Evolutionary conservation across 2,329 filamentous ascomycete species (phyloP).

Genomic region (Calonectria leucothoes): DNA sequence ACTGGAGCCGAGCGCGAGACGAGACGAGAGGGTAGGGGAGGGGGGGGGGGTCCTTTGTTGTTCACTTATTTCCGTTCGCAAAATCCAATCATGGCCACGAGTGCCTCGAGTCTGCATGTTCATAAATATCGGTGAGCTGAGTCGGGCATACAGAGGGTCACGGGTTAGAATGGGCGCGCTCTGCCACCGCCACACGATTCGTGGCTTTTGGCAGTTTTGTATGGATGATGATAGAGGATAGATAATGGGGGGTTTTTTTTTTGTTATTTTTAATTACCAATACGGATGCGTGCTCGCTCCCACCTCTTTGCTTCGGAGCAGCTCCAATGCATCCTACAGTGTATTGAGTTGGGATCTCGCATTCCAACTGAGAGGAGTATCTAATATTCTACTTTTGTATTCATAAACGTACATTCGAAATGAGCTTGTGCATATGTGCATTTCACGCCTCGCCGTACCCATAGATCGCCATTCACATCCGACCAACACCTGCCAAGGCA

Average conservation of each 20-base stretch:
- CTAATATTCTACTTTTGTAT: constrained; percentile 1
- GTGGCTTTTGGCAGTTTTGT: not conserved
- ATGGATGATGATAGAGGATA: not conserved
- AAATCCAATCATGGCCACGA: not conserved
- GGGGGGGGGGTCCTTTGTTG: not conserved
- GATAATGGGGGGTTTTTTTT: not conserved
- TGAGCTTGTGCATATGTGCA: too few relatives aligned
- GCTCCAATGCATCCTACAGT: not conserved
- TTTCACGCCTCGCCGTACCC: not conserved
- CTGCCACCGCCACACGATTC: not conserved
- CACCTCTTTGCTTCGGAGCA: not conserved
- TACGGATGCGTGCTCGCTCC: not conserved
- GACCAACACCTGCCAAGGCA: not conserved
- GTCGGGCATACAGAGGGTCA: not conserved
- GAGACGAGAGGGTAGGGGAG: too few relatives aligned
- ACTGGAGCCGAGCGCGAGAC: not conserved
- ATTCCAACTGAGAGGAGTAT: constrained; percentile 21
- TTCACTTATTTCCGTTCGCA: not conserved
- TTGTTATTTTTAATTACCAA: not conserved
- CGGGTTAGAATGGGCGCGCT: not conserved
- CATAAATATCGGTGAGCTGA: constrained; percentile 10
- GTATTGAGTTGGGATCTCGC: not conserved
- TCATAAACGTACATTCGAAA: not conserved
- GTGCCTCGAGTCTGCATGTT: not conserved
- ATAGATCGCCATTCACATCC: not conserved